Percentiles rank a stretch among this genome's conserved stretches.
phyloP scores from a whole-genome alignment of 1,139 yeast genomes.

The Meyerozyma athensensis region DNA sequence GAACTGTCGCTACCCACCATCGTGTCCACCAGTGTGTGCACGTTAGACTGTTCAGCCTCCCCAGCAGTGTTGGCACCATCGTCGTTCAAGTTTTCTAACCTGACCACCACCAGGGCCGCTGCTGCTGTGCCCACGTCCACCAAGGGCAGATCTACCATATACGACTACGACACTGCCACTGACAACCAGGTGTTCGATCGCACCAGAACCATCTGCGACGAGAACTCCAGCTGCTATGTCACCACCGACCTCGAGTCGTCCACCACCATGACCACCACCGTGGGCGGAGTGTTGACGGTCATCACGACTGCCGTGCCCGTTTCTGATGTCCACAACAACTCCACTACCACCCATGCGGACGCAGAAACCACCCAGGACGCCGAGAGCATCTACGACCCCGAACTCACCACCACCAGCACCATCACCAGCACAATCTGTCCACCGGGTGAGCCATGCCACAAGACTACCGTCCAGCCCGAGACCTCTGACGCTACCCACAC shows the following conservation, averaged over 20 bases:
- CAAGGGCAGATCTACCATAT: conserved; percentile 20
- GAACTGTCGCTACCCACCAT: conserved; percentile 2
- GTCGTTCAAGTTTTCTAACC: neutral
- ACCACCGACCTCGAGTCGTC: conserved; percentile 32
- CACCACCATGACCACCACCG: conserved; percentile 37
- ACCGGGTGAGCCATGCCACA: neutral
- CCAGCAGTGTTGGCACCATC: neutral
- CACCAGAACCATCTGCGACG: conserved; percentile 34
- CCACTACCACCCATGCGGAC: conserved; percentile 4
- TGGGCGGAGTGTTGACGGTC: conserved; percentile 40
- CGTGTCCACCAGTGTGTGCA: conserved; percentile 1
- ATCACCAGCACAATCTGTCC: neutral
- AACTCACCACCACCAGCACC: neutral
- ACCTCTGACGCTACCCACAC: neutral
- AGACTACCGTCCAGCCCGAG: no score
- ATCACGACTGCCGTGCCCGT: conserved; percentile 22
- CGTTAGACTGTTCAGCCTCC: conserved; percentile 1
- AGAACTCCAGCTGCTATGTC: conserved; percentile 25
- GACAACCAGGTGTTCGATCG: conserved; percentile 20
- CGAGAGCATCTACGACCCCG: neutral
- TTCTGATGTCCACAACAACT: neutral
- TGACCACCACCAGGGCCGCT: conserved; percentile 4
- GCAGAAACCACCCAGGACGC: neutral
- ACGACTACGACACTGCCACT: conserved; percentile 27
- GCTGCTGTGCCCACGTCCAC: conserved; percentile 9